Base-by-base conservation (phyloP, 169 alveolate genomes). In the Cryptosporidium canis region DNA sequence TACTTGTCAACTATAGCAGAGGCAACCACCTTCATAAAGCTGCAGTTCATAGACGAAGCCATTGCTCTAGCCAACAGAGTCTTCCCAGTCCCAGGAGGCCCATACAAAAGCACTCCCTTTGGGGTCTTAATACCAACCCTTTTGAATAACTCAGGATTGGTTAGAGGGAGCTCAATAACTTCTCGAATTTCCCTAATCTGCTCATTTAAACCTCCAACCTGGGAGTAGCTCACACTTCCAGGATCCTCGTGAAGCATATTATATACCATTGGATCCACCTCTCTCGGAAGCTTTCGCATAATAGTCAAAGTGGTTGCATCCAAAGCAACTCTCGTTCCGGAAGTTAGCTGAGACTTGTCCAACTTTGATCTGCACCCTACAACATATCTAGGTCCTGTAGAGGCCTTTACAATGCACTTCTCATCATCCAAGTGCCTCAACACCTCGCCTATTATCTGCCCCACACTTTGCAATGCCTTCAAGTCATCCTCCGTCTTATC, bases 61-160 rank as follows among this genome's bases (percentile, higher is more conserved):
- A 98, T 94, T 21, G 99, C 99, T 92, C 99, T 95, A 5, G 99
- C 99, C 51, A 98, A 91, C 11, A 98, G 93, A 21, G 99, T 99
- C 92, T 99, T 98, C 7, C 99, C 99, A 18, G 99, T 99, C 18
- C 99, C 99, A 37, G 99, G 99, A 24, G 99, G 99, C 3, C 99
- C 99, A 85, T 99, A 99, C 85, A 98, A 95, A 41, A 98, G 94
- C 85, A 95, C 98, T 45, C 99, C 99, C 84, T 98, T 98, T 14
- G 99, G 99, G n/a, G 99, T 97, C 90, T 98, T 97, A 48, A 98
- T 98, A 37, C 99, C 99, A 8, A 98, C 99, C 82, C 99, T 94
- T 83, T 94, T 93, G 92, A 97, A 98, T 12, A 97, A 93, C 90
- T 96, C 99, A 1, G 99, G 99, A 91, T 98, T 98, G 18, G 99